phyloP scores from a whole-genome alignment of 2,329 filamentous ascomycete genomes.

The Paraconiothyrium brasiliense region DNA sequence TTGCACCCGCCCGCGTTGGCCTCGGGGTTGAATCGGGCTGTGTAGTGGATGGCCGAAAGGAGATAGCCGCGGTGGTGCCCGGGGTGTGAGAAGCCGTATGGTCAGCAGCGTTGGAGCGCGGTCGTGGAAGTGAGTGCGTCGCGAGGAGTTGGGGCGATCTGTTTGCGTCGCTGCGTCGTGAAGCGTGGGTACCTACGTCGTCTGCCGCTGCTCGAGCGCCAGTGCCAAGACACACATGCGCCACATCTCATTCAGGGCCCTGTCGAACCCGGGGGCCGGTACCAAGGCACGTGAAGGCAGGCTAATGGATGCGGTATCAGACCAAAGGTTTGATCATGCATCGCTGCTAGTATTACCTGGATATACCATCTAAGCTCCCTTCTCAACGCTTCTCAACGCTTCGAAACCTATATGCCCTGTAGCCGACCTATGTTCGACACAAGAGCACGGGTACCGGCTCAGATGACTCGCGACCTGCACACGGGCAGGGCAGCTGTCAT shows the following conservation, averaged over 20 bases:
- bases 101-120: conserved; percentile 11
- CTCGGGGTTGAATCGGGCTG: conserved; percentile 12
- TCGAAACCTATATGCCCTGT: neutral
- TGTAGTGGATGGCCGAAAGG: conserved; percentile 15
- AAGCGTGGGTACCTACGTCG: conserved; percentile 11
- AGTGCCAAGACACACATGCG: conserved; percentile 9
- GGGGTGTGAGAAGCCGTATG: neutral
- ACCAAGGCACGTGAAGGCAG: neutral
- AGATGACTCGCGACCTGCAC: conserved; percentile 2
- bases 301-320: too few relatives aligned
- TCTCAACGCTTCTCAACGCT: neutral
- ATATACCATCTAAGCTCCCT: neutral
- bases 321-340: neutral
- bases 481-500: neutral
- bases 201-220: neutral
- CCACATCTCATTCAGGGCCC: conserved; percentile 1
- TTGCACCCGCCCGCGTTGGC: conserved; percentile 33
- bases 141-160: conserved; percentile 9
- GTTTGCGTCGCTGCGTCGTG: conserved; percentile 1
- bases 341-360: neutral
- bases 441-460: neutral
- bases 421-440: neutral
- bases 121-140: neutral
- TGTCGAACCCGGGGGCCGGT: neutral
- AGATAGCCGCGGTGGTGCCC: conserved; percentile 4